Base-by-base conservation (phyloP, 2,329 filamentous ascomycete species). In the Exophiala bonariae region DNA sequence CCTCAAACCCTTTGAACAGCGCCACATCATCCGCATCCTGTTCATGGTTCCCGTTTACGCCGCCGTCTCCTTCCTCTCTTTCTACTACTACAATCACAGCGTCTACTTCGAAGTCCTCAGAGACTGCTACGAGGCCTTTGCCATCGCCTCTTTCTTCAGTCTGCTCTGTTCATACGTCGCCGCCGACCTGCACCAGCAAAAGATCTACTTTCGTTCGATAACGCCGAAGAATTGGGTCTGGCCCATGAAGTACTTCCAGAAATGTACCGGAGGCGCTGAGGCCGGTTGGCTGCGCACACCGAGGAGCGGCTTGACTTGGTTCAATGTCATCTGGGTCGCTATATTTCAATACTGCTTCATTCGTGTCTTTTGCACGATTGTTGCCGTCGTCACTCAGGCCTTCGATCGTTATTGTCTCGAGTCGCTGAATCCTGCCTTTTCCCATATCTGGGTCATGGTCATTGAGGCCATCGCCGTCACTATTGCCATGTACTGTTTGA, bases 111-210 rank as follows among this genome's bases (percentile, higher is more conserved):
- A 88, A 61, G 83, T 93, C 42, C 72, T 92, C 34, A 82, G 86
- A 60, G 86, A 93, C 65, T 92, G 87, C 69, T 95, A 95, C 66
- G 89, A 95, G 71, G 88, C 89, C 9, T 92, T 95, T 61, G 87
- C 88, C 47, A 91, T 95, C 55, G 85, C 87, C 22, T 87, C 86
- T 55, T 95, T 95, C 74, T 95, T 95, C 69, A 82, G 86, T 7
- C 74, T 95, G 37, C 72, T 95, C 61, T 93, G 88, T 65, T 80
- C 89, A 62, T 93, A 93, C 66, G 77, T 89, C 52, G 87, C 85
- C 4, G 85, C 86, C 6, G 82, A 85, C 57, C 70, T 95, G 17
- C 88, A 91, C 66, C 77, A 82, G 19, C 89, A 95, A 66, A 95
- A 95, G 65, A 78, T 85, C 34, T 93, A 86, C 66, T 95, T 95